phyloP scores from a whole-genome alignment of 805 yeast genomes.

The Candida manassasensis region DNA sequence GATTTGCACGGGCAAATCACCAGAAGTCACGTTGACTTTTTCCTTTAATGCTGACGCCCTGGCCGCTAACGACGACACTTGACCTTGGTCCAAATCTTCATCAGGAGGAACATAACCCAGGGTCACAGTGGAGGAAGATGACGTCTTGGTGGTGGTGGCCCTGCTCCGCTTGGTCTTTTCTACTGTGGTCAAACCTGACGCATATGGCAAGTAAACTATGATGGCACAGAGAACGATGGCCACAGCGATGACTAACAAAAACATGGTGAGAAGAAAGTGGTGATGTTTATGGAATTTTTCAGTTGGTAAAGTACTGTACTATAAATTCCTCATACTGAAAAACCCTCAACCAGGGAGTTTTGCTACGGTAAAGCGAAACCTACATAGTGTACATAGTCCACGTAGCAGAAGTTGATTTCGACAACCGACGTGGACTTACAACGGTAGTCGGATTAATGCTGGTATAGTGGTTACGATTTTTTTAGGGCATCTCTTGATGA shows the following conservation, averaged over 20 bases:
- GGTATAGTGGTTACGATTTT: too few species aligned
- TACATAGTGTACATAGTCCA: too few species aligned
- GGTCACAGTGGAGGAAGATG: neutral
- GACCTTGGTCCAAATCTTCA: constrained; percentile 15
- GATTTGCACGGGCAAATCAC: constrained; percentile 34
- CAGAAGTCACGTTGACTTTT: constrained; percentile 27
- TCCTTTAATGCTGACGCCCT: constrained; percentile 23
- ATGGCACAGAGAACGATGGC: constrained; percentile 39
- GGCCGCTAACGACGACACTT: constrained; percentile 11
- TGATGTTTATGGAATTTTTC: constrained; percentile 1
- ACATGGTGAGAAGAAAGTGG: constrained; percentile 19
- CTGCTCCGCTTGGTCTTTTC: constrained; percentile 24
- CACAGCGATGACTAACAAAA: constrained; percentile 34
- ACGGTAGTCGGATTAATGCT: too few species aligned
- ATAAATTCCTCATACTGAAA: too few species aligned
- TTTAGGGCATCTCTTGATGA: too few species aligned
- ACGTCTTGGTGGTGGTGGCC: constrained; percentile 5
- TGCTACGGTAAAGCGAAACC: too few species aligned
- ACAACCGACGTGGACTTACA: too few species aligned
- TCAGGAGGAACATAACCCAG: constrained; percentile 41
- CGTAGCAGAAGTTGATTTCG: too few species aligned
- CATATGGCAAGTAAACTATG: constrained; percentile 42
- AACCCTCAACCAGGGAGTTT: too few species aligned
- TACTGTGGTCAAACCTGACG: constrained; percentile 46
- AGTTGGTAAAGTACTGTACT: neutral